These are phyloP conservation scores for Sporothrix humicola DNA, from an alignment of 2,329 filamentous ascomycete genomes.

Conservation along the genomic window DNA sequence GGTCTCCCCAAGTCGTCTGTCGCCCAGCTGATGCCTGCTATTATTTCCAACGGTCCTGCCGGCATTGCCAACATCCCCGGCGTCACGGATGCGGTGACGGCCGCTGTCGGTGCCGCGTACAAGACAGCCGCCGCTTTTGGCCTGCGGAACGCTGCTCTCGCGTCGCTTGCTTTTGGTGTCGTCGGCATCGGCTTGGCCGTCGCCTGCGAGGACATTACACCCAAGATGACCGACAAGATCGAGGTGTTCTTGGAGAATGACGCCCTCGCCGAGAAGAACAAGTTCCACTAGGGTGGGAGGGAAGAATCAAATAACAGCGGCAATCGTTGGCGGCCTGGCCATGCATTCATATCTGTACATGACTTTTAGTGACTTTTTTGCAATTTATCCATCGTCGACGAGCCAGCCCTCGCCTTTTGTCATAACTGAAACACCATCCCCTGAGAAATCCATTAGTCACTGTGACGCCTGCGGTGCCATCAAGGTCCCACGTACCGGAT, in stretches of 20 bases:
- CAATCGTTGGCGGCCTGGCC: too few relatives aligned
- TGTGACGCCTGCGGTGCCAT: too few relatives aligned
- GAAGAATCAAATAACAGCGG: too few relatives aligned
- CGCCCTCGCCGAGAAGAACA: slow-evolving; percentile 43
- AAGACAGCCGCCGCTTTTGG: slow-evolving; percentile 31
- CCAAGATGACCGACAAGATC: slow-evolving; percentile 47
- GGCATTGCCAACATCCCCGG: slow-evolving; percentile 28
- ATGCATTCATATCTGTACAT: too few relatives aligned
- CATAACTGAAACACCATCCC: too few relatives aligned
- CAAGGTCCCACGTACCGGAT: too few relatives aligned
- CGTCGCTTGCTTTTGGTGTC: slow-evolving; percentile 41
- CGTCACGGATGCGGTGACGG: slow-evolving; percentile 35
- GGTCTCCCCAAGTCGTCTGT: slow-evolving; percentile 9
- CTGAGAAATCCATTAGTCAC: too few relatives aligned
- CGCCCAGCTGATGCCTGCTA: not conserved
- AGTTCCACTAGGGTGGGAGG: slow-evolving; percentile 36
- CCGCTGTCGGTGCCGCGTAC: slow-evolving; percentile 31
- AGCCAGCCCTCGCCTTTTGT: too few relatives aligned
- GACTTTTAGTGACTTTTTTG: too few relatives aligned
- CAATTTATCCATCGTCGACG: too few relatives aligned
- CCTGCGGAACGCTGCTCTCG: slow-evolving; percentile 38
- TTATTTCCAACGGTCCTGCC: not conserved
- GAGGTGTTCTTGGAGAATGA: slow-evolving; percentile 47
- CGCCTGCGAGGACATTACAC: slow-evolving; percentile 43
- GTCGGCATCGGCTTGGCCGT: slow-evolving; percentile 43